A percentile compares a stretch with the other conserved stretches of the same genome.
Conservation (phyloP, 2,329 filamentous ascomycete genomes). For the Metarhizium rileyi region DNA sequence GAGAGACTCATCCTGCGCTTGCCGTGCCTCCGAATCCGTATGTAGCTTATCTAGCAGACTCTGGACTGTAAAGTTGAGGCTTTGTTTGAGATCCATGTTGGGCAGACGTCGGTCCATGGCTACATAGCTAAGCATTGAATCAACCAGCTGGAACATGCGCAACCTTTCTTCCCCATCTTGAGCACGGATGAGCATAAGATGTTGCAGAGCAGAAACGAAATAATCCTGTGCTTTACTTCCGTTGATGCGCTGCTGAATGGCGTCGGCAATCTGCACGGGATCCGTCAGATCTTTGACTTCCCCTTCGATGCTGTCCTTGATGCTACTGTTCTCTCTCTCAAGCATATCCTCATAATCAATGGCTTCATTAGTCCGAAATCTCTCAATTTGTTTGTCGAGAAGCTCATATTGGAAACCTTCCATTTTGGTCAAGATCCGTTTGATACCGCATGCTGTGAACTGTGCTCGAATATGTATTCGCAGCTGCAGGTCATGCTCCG, state of each 20-base stretch:
- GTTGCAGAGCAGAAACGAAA: constrained; percentile 90
- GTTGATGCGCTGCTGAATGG: constrained; percentile 75
- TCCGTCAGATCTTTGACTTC: constrained; percentile 89
- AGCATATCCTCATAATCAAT: constrained; percentile 98
- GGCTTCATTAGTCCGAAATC: constrained; percentile 85
- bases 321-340: constrained; percentile 80
- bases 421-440: constrained; percentile 92
- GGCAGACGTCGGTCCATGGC: constrained; percentile 94
- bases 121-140: constrained; percentile 98
- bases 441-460: constrained; percentile 92
- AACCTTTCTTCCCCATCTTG: constrained; percentile 86
- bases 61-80: constrained; percentile 94
- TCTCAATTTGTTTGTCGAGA: constrained; percentile 96
- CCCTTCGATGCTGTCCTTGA: constrained; percentile 77
- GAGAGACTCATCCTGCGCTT: constrained; percentile 82
- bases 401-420: constrained; percentile 96
- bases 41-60: constrained; percentile 90
- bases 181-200: constrained; percentile 84
- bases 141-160: constrained; percentile 94
- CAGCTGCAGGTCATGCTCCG: constrained; percentile 79
- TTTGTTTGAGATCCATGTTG: constrained; percentile 96
- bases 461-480: constrained; percentile 92
- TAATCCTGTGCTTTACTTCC: constrained; percentile 87
- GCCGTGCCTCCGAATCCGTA: constrained; percentile 88
- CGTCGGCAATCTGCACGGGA: constrained; percentile 86